Percentiles rank a stretch among this genome's conserved stretches.
Evolutionary conservation across 768 basidiomycete species (phyloP).

Genomic region (Suillus placidus): DNA sequence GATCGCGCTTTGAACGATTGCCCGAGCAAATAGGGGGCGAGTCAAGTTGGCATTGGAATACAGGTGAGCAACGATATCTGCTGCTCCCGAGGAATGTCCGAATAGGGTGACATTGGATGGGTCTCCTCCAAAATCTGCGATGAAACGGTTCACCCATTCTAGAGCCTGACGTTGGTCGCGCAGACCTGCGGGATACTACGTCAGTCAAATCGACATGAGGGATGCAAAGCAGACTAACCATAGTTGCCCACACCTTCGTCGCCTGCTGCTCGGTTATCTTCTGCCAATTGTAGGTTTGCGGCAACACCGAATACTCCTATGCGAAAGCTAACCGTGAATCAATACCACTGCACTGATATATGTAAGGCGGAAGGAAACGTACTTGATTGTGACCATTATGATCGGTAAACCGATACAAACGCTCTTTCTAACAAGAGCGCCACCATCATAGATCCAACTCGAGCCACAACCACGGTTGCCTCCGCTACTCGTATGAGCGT

Average conservation of each 20-base stretch:
- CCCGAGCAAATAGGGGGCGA: slow-evolving; percentile 67
- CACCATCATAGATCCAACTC: slow-evolving; percentile 78
- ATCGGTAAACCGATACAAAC: slow-evolving; percentile 63
- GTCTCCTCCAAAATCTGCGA: slow-evolving; percentile 69
- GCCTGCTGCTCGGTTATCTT: slow-evolving; percentile 65
- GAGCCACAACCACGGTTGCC: slow-evolving; percentile 75
- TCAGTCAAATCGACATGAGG: slow-evolving; percentile 12
- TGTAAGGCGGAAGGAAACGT: slow-evolving; percentile 32
- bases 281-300: slow-evolving; percentile 62
- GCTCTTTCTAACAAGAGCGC: slow-evolving; percentile 70
- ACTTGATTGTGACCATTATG: slow-evolving; percentile 79
- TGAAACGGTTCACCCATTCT: slow-evolving; percentile 64
- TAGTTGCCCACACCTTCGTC: slow-evolving; percentile 81
- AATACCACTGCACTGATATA: slow-evolving; percentile 7
- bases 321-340: slow-evolving; percentile 56
- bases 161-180: slow-evolving; percentile 66
- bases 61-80: slow-evolving; percentile 63
- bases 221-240: slow-evolving; percentile 43
- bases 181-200: slow-evolving; percentile 45
- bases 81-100: slow-evolving; percentile 45
- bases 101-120: slow-evolving; percentile 48
- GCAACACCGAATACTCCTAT: slow-evolving; percentile 78
- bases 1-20: slow-evolving; percentile 74
- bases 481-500: slow-evolving; percentile 49
- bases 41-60: slow-evolving; percentile 64